Conservation (phyloP, 805 yeast genomes). For the Schwanniomyces polymorphus region DNA sequence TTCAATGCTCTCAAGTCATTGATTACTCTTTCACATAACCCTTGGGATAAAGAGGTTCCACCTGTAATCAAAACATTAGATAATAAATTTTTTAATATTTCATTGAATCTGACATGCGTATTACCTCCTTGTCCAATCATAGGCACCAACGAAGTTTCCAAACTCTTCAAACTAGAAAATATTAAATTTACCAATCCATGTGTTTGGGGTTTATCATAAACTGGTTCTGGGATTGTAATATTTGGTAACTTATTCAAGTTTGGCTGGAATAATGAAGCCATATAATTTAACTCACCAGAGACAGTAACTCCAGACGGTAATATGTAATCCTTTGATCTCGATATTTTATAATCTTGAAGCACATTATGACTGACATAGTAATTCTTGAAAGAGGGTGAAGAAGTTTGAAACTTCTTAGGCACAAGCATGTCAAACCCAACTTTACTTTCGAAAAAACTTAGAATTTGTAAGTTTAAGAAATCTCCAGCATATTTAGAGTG, state of each 20-base stretch:
- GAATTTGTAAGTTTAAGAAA: constrained; percentile 66
- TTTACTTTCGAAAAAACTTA: constrained; percentile 43
- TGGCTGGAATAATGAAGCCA: constrained; percentile 76
- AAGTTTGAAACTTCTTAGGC: constrained; percentile 14
- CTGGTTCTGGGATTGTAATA: constrained; percentile 28
- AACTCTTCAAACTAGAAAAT: constrained; percentile 32
- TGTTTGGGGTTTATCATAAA: constrained; percentile 46
- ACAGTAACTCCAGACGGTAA: constrained; percentile 19
- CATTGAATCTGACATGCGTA: constrained; percentile 34
- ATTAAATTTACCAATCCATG: constrained; percentile 46
- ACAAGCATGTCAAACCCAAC: constrained; percentile 13
- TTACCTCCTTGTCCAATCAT: constrained; percentile 29
- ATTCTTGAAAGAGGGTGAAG: constrained; percentile 32
- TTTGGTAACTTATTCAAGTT: constrained; percentile 46
- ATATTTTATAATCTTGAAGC: constrained; percentile 36
- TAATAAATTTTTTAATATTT: constrained; percentile 35
- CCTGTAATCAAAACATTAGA: constrained; percentile 59
- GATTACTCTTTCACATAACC: constrained; percentile 54
- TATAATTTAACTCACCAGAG: constrained; percentile 15
- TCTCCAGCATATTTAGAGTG: constrained; percentile 84
- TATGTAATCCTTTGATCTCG: constrained; percentile 18
- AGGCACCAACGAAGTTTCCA: constrained; percentile 34
- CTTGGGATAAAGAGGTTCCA: constrained; percentile 54
- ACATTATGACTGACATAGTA: constrained; percentile 35
- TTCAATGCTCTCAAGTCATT: constrained; percentile 52